phyloP scores from a whole-genome alignment of 2,329 filamentous ascomycete genomes.

The Cordyceps tenuipes region DNA sequence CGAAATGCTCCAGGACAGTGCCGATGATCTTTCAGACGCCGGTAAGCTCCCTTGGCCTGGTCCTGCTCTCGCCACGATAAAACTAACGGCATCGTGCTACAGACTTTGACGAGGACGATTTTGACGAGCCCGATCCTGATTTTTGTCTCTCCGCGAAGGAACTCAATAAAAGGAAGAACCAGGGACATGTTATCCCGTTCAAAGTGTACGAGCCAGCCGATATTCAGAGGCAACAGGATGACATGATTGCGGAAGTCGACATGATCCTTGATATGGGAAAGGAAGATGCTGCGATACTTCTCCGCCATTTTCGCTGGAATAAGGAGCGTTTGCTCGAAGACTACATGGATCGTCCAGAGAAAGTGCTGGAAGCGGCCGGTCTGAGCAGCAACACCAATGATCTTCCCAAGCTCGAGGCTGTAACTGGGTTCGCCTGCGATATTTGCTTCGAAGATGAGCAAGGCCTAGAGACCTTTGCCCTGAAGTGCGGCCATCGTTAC shows the following conservation, averaged over 20 bases:
- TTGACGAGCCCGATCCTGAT: constrained; percentile 48
- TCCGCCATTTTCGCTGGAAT: constrained; percentile 90
- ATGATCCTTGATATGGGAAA: constrained; percentile 82
- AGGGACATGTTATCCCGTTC: constrained; percentile 76
- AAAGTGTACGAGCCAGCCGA: constrained; percentile 72
- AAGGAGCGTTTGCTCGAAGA: constrained; percentile 90
- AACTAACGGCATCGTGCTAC: not conserved
- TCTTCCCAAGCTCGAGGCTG: constrained; percentile 58
- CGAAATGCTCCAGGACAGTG: constrained; percentile 68
- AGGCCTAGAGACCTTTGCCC: constrained; percentile 73
- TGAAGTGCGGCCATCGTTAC: constrained; percentile 91
- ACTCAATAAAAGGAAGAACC: constrained; percentile 60
- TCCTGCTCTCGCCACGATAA: not conserved
- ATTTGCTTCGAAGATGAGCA: constrained; percentile 91
- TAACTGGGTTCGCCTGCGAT: constrained; percentile 78
- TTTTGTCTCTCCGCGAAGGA: constrained; percentile 48
- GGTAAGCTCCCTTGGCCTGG: constrained; percentile 26
- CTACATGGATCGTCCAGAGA: constrained; percentile 84
- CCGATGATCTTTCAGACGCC: constrained; percentile 54
- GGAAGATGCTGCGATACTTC: constrained; percentile 82
- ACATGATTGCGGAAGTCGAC: constrained; percentile 82
- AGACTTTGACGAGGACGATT: constrained; percentile 53
- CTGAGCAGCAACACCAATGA: constrained; percentile 56
- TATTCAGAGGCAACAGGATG: constrained; percentile 77
- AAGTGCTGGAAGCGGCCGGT: constrained; percentile 76